Evolutionary conservation across 495 filamentous ascomycete species (phyloP), one percentile per base, ranked within the genome.

Genomic region (Amphirosellinia nigrospora): DNA sequence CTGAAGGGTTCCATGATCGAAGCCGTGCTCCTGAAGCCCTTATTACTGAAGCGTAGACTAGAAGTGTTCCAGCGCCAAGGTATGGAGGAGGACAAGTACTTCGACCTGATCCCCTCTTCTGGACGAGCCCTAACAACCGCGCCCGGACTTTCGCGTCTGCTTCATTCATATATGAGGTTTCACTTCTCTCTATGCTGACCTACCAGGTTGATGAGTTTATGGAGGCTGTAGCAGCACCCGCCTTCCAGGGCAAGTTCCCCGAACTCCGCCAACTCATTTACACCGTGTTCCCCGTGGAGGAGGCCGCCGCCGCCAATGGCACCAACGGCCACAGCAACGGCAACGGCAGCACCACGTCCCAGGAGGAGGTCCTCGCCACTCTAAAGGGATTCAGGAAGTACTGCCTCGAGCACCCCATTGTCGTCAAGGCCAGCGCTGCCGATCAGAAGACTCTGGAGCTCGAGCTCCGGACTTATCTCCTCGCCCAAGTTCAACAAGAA

Each of bases 131-230:
- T 53, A 80, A 77, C 68, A 75, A 74, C 60, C 66, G 43, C 4
- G 50, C 60, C 4, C 38, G 65, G 21, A 58, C 21, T 23, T 55
- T 43, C 34, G 62, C 74, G 30, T 61, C 48, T 23, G 41, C 72
- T 1, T 70, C 70, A 1, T 64, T 77, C 13, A 48, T 84, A 26
- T 76, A 68, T 34, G 80, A 85, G 30, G 83, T 85, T 75, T 79
- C 82, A 70, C 64, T 79, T 21, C 48, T 83, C 19, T 79, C 79
- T 0, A 60, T 82, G 69, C 61, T 83, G 11, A 79, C 74, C 36
- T 82, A 75, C 59, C 82, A 82, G 53, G 74, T 77, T 16, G 83
- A 85, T 26, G 78, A 81, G 64, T 85, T 76, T 64, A 79, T 85
- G 67, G 75, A 79, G 66, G 50, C 73, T 13, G 64, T 76, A 6